These are phyloP conservation scores for Podospora appendiculata DNA, from an alignment of 495 filamentous ascomycete genomes.

Conservation along the genomic window DNA sequence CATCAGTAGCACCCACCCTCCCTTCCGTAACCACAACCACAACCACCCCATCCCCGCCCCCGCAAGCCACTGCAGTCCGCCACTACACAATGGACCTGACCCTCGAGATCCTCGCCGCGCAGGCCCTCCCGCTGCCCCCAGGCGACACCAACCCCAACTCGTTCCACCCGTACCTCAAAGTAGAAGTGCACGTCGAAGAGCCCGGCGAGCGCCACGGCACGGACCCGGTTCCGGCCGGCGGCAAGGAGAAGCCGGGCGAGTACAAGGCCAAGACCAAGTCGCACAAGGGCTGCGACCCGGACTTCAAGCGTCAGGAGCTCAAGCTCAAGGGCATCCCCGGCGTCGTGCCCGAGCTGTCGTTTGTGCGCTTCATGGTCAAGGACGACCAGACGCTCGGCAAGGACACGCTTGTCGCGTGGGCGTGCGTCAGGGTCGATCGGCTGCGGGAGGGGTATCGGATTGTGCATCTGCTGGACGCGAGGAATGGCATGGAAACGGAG, in stretches of 20 bases:
- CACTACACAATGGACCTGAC: slow-evolving; percentile 45
- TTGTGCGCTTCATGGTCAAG: slow-evolving; percentile 80
- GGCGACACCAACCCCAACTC: slow-evolving; percentile 43
- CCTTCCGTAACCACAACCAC: not conserved
- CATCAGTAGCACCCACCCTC: not conserved
- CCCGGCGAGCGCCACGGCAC: slow-evolving; percentile 38
- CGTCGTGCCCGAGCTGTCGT: slow-evolving; percentile 70
- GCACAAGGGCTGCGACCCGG: slow-evolving; percentile 53
- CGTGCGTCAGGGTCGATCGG: slow-evolving; percentile 76
- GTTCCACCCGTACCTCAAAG: slow-evolving; percentile 76
- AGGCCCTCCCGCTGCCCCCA: slow-evolving; percentile 47
- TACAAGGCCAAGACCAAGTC: slow-evolving; percentile 65
- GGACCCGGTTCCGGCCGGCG: slow-evolving; percentile 14
- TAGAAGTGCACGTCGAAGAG: slow-evolving; percentile 73
- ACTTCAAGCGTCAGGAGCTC: slow-evolving; percentile 59
- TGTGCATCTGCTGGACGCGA: slow-evolving; percentile 58
- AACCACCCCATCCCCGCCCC: not conserved
- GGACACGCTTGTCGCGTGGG: slow-evolving; percentile 77
- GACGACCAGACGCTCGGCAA: slow-evolving; percentile 64
- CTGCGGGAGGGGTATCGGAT: slow-evolving; percentile 68
- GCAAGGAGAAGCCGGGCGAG: slow-evolving; percentile 44
- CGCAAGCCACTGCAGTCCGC: slow-evolving; percentile 22
- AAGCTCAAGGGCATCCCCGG: slow-evolving; percentile 53
- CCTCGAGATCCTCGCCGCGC: slow-evolving; percentile 48
- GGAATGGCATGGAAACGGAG: slow-evolving; percentile 48